Evolutionary conservation across 371 early-diverging fungal species (phyloP).

Genomic region (Sporodiniella umbellata): DNA sequence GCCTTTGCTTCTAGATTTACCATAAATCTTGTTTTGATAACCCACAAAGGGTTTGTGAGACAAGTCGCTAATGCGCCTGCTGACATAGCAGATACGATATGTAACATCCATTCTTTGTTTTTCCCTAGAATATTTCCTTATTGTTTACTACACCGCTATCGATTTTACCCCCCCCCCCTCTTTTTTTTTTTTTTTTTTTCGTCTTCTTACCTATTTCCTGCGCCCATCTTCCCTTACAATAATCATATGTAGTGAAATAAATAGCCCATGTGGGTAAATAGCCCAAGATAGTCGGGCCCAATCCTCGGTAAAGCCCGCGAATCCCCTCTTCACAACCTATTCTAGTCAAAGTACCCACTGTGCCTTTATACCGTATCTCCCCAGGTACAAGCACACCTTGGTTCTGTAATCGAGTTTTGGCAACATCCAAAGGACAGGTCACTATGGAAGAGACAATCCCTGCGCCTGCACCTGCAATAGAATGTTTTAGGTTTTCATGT

Average conservation of each 20-base stretch:
- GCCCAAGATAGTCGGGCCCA: conserved; percentile 80
- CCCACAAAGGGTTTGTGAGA: conserved; percentile 91
- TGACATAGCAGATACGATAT: conserved; percentile 82
- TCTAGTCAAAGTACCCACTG: conserved; percentile 59
- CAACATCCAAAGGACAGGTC: conserved; percentile 93
- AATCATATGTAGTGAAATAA: conserved; percentile 80
- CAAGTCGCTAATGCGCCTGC: conserved; percentile 83
- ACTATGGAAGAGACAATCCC: conserved; percentile 80
- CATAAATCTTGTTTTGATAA: conserved; percentile 91
- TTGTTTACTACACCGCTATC: neutral
- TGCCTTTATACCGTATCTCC: conserved; percentile 36
- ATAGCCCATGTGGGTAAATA: conserved; percentile 90
- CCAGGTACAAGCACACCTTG: conserved; percentile 59
- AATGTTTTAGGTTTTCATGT: conserved; percentile 67
- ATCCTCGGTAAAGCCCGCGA: conserved; percentile 84
- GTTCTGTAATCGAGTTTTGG: conserved; percentile 93
- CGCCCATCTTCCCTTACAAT: conserved; percentile 50
- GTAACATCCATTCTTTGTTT: conserved; percentile 59
- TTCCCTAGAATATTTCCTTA: conserved; percentile 19
- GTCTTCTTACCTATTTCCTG: conserved; percentile 20
- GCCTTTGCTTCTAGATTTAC: no score
- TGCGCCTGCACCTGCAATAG: conserved; percentile 83
- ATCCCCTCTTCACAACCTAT: conserved; percentile 82
- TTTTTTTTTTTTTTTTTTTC: no score
- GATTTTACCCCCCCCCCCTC: no score